A percentile compares a stretch with the other conserved stretches of the same genome.
Evolutionary conservation across 2,329 filamentous ascomycete genomes (phyloP).

Genomic region (Colletotrichum truncatum): DNA sequence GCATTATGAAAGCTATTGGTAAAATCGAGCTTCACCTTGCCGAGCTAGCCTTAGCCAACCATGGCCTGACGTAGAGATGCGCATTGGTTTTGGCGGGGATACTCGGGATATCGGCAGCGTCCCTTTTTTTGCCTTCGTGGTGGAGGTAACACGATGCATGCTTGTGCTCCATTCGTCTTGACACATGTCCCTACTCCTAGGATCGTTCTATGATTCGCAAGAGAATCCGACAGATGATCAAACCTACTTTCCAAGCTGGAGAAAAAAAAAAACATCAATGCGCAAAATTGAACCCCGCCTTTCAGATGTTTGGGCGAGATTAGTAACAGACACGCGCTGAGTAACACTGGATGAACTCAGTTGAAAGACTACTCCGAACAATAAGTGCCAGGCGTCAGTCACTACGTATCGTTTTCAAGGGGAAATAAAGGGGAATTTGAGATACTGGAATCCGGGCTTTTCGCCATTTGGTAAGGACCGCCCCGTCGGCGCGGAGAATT

Average conservation of each 20-base stretch:
- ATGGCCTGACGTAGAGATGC: conserved; percentile 14
- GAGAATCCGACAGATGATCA: neutral
- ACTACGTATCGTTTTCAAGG: neutral
- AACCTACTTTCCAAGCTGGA: neutral
- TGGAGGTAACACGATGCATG: neutral
- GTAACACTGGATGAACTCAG: conserved; percentile 15
- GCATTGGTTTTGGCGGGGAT: conserved; percentile 5
- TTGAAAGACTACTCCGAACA: neutral
- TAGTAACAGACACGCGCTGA: neutral
- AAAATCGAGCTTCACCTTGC: neutral
- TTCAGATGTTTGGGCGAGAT: neutral
- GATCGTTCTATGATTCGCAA: neutral
- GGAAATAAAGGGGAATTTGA: neutral
- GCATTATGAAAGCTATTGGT: too few species aligned
- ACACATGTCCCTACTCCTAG: neutral
- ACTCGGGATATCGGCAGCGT: conserved; percentile 19
- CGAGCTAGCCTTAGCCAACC: conserved; percentile 5
- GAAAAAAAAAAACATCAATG: neutral
- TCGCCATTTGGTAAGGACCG: neutral
- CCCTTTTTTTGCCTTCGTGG: neutral
- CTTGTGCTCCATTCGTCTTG: neutral
- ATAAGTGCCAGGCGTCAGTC: too few species aligned
- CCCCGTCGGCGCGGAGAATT: conserved; percentile 7
- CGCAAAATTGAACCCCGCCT: neutral
- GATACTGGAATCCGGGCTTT: conserved; percentile 1